Percentiles rank a stretch among this genome's conserved stretches.
These are phyloP conservation scores for Bertia moriformis DNA, from an alignment of 2,329 filamentous ascomycete species.

Conservation along the genomic window DNA sequence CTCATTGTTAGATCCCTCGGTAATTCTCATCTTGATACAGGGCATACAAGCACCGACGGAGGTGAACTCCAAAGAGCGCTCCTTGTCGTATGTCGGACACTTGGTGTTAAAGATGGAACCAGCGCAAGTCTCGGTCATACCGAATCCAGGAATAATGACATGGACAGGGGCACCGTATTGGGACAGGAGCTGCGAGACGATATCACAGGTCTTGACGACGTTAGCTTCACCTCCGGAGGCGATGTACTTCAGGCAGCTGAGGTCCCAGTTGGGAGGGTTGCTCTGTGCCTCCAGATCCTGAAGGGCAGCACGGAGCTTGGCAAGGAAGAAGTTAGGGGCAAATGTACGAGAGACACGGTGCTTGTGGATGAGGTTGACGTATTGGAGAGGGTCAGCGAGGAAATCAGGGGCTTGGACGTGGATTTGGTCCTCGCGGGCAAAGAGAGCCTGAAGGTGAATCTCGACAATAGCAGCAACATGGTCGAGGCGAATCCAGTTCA, in stretches of 20 bases:
- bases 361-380: slow-evolving; percentile 19
- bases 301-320: slow-evolving; percentile 8
- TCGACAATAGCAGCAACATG: slow-evolving; percentile 36
- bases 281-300: slow-evolving; percentile 1
- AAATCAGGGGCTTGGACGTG: slow-evolving; percentile 27
- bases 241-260: slow-evolving; percentile 14
- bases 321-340: slow-evolving; percentile 22
- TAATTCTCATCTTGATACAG: slow-evolving; percentile 23
- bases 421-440: slow-evolving; percentile 23
- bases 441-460: slow-evolving; percentile 32
- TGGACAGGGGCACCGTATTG: slow-evolving; percentile 14
- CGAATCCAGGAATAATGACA: slow-evolving; percentile 24
- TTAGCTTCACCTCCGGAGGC: slow-evolving; percentile 31
- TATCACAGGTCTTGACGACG: slow-evolving; percentile 14
- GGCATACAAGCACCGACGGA: slow-evolving; percentile 21
- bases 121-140: slow-evolving; percentile 38
- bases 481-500: slow-evolving; percentile 35
- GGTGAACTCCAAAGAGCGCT: slow-evolving; percentile 12
- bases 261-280: slow-evolving; percentile 7
- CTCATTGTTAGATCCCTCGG: slow-evolving; percentile 5
- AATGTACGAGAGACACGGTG: slow-evolving; percentile 27
- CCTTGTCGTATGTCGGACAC: slow-evolving; percentile 23
- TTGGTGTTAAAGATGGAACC: slow-evolving; percentile 25
- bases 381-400: slow-evolving; percentile 19
- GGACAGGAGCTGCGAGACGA: slow-evolving; percentile 12